Evolutionary conservation across 1,139 yeast genomes (phyloP), one percentile per base, ranked within the genome.

Genomic region (Arxiozyma bovina): DNA sequence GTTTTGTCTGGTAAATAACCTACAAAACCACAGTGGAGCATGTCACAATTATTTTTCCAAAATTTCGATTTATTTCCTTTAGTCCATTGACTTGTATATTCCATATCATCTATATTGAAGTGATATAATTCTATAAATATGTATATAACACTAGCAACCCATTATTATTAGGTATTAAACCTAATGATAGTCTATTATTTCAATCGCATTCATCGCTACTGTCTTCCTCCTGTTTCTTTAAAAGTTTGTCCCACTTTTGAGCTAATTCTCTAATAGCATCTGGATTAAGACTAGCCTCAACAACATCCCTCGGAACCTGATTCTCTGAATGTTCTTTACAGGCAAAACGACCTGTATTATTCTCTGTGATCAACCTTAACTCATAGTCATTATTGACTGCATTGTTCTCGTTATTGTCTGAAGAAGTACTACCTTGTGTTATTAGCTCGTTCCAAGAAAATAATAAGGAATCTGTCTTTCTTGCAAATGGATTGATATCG

Each of bases 231-330:
- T 71, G 73, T 60, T 63, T 53, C 17, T 63, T 64, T 45, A 77
- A 54, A 17, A 68, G 50, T 45, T 72, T 75, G 22, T 71, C 70
- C 88, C 90, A 85, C 58, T 81, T 78, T 54, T 76, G 74, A 1
- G 86, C 82, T 57, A 86, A 71, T 55, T 85, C 89, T 22, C 78
- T 80, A 79, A 86, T 81, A 1, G 82, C 75, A 25, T 75, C 74
- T 0, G 88, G 76, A 63, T 87, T 82, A 58, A 81, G 67, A 34
- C 88, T 77, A 0, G 97, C 96, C 67, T 89, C 94, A 5, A 93
- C 85, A 38, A 94, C 82, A 63, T 93, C 99, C 53, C 80, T 75
- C 0, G 99, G 99, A 2, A 93, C 96, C 64, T 87, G 91, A 66
- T 85, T 89, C 64, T 91, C 96, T 3, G 95, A 81, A 66, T 87